A percentile compares a stretch with the other conserved stretches of the same genome.
Evolutionary conservation across 306 rosid genomes (phyloP).

Genomic region (Abrus pulchellus): DNA sequence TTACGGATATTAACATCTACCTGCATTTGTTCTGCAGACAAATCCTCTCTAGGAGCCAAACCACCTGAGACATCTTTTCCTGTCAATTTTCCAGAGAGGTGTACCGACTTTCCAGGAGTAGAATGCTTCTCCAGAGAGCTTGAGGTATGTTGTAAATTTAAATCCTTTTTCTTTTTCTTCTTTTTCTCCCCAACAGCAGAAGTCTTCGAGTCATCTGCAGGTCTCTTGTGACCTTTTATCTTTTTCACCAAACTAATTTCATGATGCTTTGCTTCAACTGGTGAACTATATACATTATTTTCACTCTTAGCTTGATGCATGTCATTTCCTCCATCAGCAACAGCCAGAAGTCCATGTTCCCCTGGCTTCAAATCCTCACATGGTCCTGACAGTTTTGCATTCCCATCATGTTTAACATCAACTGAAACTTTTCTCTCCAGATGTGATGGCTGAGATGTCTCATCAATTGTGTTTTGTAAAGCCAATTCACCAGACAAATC

Average conservation of each 20-base stretch:
- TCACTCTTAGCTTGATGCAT: constrained; percentile 31
- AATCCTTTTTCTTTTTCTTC: constrained; percentile 74
- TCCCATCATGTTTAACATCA: constrained; percentile 39
- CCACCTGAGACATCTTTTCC: constrained; percentile 56
- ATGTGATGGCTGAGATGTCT: constrained; percentile 51
- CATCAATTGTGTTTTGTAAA: constrained; percentile 47
- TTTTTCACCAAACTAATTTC: constrained; percentile 60
- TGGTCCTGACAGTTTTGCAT: constrained; percentile 46
- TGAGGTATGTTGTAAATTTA: constrained; percentile 51
- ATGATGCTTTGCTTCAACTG: constrained; percentile 50
- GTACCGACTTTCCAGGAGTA: constrained; percentile 54
- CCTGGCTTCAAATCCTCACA: constrained; percentile 48
- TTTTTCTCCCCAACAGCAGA: constrained; percentile 62
- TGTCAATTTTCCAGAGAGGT: constrained; percentile 45
- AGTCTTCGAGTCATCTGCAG: constrained; percentile 57
- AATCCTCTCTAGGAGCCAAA: constrained; percentile 61
- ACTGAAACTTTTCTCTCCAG: constrained; percentile 50
- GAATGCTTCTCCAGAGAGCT: constrained; percentile 55
- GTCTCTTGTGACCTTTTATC: constrained; percentile 66
- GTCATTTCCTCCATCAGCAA: constrained; percentile 46
- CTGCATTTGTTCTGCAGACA: constrained; percentile 52
- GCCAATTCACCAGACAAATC: constrained; percentile 54
- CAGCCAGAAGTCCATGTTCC: constrained; percentile 46
- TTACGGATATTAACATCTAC: constrained; percentile 48
- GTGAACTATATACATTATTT: constrained; percentile 1